phyloP scores from a whole-genome alignment of 2,329 filamentous ascomycete species.

The Diaporthe helianthi region DNA sequence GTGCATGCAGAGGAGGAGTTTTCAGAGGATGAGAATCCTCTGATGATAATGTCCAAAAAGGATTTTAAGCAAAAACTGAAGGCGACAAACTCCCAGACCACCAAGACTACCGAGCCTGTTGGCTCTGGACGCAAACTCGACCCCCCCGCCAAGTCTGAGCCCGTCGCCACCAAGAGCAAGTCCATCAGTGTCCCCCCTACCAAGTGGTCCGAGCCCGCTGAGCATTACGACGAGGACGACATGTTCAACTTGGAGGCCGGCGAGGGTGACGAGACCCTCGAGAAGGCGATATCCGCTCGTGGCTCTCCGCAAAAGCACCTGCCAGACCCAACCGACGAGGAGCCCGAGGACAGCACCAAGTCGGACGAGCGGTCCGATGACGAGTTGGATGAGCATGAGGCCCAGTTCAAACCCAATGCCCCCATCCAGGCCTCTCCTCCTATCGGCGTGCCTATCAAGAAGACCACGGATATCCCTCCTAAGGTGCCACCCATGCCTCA shows the following conservation, averaged over 20 bases:
- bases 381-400: not conserved
- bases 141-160: not conserved
- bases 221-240: not conserved
- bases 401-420: conserved; percentile 3
- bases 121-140: not conserved
- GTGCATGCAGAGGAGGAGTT: conserved; percentile 10
- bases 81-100: not conserved
- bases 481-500: conserved; percentile 27
- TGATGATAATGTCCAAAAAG: conserved; percentile 34
- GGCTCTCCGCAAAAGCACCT: conserved; percentile 27
- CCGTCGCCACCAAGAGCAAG: not conserved
- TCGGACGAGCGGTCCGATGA: conserved; percentile 8
- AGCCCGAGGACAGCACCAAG: conserved; percentile 2
- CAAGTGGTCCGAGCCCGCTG: not conserved
- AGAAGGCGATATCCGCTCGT: conserved; percentile 21
- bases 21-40: conserved; percentile 30
- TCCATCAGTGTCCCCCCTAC: not conserved
- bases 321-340: conserved; percentile 6
- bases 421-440: conserved; percentile 23
- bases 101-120: not conserved
- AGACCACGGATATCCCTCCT: conserved; percentile 19
- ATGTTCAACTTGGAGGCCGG: conserved; percentile 19
- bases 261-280: conserved; percentile 19
- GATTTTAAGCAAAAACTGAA: conserved; percentile 14
- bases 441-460: conserved; percentile 9